These are phyloP conservation scores for Huntiella savannae DNA, from an alignment of 2,329 filamentous ascomycete genomes.

Conservation along the genomic window DNA sequence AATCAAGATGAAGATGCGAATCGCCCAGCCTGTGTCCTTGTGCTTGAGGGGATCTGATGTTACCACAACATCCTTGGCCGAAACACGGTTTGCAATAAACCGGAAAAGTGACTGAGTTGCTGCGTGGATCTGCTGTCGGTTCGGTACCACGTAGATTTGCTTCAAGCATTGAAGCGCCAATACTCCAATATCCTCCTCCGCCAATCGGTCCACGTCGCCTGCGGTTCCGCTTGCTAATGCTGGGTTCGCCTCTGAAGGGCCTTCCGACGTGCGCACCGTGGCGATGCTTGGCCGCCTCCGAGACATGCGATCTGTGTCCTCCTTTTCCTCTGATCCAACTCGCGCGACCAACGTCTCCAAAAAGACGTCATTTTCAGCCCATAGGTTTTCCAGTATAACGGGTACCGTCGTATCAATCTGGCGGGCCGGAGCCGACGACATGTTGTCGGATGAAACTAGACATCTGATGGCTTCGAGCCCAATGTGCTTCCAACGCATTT, in stretches of 20 bases:
- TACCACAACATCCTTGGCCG: conserved; percentile 34
- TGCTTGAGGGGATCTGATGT: conserved; percentile 23
- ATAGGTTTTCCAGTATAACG: conserved; percentile 71
- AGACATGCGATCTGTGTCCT: conserved; percentile 42
- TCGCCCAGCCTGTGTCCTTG: conserved; percentile 52
- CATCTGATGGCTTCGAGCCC: conserved; percentile 65
- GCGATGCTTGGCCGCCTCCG: conserved; percentile 60
- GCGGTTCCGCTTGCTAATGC: conserved; percentile 63
- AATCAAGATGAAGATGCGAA: conserved; percentile 60
- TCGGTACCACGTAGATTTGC: conserved; percentile 67
- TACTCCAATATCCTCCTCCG: conserved; percentile 73
- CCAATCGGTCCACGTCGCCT: conserved; percentile 71
- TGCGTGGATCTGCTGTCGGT: conserved; percentile 59
- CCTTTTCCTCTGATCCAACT: conserved; percentile 47
- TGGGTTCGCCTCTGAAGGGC: conserved; percentile 41
- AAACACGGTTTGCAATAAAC: conserved; percentile 48
- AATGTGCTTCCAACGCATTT: conserved; percentile 57
- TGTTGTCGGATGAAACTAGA: conserved; percentile 59
- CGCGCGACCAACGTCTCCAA: conserved; percentile 49
- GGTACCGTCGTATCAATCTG: conserved; percentile 67
- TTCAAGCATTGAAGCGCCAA: conserved; percentile 73
- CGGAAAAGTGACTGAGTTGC: conserved; percentile 56
- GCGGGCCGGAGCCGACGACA: conserved; percentile 54
- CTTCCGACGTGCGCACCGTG: conserved; percentile 55
- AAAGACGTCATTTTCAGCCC: conserved; percentile 52